These are phyloP conservation scores for Sanghuangporus baumii DNA, from an alignment of 1,284 basidiomycete genomes.

Conservation along the genomic window DNA sequence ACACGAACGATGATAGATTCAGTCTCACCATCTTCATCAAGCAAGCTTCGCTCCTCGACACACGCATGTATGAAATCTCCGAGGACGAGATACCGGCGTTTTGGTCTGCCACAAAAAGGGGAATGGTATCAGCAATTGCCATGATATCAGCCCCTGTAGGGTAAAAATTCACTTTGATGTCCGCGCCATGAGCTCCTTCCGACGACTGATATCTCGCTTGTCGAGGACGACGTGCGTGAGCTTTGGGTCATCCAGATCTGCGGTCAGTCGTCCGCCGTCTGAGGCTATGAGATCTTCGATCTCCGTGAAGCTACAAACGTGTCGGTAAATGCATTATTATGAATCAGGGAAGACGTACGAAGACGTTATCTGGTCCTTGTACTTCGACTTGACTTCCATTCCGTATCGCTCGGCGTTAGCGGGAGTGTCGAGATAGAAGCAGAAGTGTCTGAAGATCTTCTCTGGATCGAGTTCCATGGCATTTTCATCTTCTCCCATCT, in stretches of 20 bases:
- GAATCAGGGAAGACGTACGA: constrained; percentile 33
- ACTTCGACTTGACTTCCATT: constrained; percentile 51
- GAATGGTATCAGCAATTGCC: neutral
- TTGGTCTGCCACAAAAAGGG: constrained; percentile 46
- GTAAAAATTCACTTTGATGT: constrained; percentile 57
- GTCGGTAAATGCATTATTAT: neutral
- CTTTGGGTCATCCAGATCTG: constrained; percentile 61
- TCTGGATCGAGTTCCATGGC: constrained; percentile 75
- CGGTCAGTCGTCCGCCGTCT: constrained; percentile 68
- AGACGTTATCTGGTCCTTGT: constrained; percentile 43
- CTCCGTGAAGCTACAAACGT: constrained; percentile 46
- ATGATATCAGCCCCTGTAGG: neutral
- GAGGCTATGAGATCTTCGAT: constrained; percentile 47
- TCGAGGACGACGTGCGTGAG: constrained; percentile 84
- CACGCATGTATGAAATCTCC: constrained; percentile 73
- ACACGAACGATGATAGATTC: neutral
- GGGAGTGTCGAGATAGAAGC: constrained; percentile 84
- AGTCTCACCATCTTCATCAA: constrained; percentile 71
- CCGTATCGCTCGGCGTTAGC: constrained; percentile 63
- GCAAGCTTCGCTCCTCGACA: constrained; percentile 71
- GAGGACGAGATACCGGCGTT: constrained; percentile 71
- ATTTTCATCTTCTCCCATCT: constrained; percentile 62
- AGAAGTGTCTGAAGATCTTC: constrained; percentile 72
- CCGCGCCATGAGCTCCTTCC: constrained; percentile 60
- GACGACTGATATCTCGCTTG: constrained; percentile 66